Conservation (phyloP, 148 eudicot species). For the Silene uniflora region DNA sequence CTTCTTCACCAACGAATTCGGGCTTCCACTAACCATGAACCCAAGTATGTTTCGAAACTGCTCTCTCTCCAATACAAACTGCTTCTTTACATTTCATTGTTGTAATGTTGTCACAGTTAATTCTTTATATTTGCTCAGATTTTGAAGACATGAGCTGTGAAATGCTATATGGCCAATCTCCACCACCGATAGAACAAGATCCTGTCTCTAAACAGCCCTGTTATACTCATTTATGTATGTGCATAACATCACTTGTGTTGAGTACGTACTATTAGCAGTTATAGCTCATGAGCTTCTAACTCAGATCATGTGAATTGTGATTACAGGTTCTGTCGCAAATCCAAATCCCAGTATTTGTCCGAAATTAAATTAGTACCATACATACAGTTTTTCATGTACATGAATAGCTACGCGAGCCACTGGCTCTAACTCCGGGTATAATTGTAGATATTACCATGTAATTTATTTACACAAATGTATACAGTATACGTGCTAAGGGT, state of each 20-base stretch:
- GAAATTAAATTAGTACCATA: slow-evolving; percentile 44
- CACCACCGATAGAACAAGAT: slow-evolving; percentile 80
- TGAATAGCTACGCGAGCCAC: background rate
- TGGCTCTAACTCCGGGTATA: background rate
- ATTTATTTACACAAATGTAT: no score
- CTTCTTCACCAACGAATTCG: slow-evolving; percentile 95
- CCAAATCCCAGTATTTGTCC: slow-evolving; percentile 55
- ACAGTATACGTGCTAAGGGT: no score
- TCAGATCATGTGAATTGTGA: background rate
- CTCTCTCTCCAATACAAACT: no score
- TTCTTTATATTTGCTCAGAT: slow-evolving; percentile 34
- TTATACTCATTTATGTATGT: slow-evolving; percentile 70
- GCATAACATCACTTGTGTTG: background rate
- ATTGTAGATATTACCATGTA: no score
- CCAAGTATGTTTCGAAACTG: slow-evolving; percentile 53
- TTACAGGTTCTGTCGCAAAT: slow-evolving; percentile 75
- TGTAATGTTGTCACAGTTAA: no score
- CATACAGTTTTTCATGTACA: background rate
- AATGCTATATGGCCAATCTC: slow-evolving; percentile 88
- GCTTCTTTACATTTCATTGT: no score
- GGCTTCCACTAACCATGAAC: slow-evolving; percentile 91
- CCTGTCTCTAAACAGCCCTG: slow-evolving; percentile 74
- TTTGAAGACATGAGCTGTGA: slow-evolving; percentile 99
- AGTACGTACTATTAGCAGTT: background rate
- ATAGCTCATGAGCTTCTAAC: background rate